Evolutionary conservation across 2,329 filamentous ascomycete species (phyloP).

Genomic region (Neofusicoccum umdonicola): DNA sequence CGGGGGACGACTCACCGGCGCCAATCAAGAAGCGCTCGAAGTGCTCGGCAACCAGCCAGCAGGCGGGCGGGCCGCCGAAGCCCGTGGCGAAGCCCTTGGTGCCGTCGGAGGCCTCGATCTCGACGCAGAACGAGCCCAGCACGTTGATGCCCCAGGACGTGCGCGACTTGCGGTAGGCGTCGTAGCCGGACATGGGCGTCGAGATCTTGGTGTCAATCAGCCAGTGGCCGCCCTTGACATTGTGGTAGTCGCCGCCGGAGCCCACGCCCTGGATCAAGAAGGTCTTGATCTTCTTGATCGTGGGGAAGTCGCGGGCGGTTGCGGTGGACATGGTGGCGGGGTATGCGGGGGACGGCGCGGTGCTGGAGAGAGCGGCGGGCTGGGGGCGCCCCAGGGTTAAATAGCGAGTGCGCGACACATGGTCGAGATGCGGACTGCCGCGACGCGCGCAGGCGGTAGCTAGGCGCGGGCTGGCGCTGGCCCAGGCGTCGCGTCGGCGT

Average conservation of each 20-base stretch:
- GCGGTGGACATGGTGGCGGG: conserved; percentile 30
- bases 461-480: not conserved
- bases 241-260: conserved; percentile 82
- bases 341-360: not conserved
- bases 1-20: conserved; percentile 48
- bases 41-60: conserved; percentile 91
- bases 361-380: not conserved
- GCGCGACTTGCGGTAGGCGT: conserved; percentile 80
- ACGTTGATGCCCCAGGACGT: conserved; percentile 97
- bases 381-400: not conserved
- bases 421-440: too few relatives aligned
- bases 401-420: not conserved
- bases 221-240: conserved; percentile 74
- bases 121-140: conserved; percentile 84
- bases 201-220: conserved; percentile 89
- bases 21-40: conserved; percentile 90
- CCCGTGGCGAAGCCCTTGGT: conserved; percentile 93
- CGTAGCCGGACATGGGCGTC: conserved; percentile 87
- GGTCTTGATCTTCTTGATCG: conserved; percentile 71
- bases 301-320: conserved; percentile 60
- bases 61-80: conserved; percentile 88
- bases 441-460: not conserved
- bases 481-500: not conserved
- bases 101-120: conserved; percentile 84
- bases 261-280: conserved; percentile 67